Base-by-base conservation (phyloP, 352 stramenopile genomes). In the Phytophthora syringae region DNA sequence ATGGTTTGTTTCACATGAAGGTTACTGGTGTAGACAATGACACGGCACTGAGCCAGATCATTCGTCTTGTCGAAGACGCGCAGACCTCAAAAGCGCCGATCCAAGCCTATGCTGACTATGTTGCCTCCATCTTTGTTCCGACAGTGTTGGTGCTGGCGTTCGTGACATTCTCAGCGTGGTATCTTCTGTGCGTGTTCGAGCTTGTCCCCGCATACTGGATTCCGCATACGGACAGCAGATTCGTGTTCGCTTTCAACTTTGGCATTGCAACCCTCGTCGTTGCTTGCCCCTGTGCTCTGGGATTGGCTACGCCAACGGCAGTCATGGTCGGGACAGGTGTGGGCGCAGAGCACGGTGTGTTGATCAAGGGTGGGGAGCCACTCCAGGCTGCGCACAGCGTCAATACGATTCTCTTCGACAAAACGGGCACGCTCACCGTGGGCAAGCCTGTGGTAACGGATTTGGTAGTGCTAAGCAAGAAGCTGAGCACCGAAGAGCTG, bases 271-370 rank as follows among this genome's bases (percentile, higher is more conserved):
- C 95, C 18, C 74, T 99, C 2, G 98, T 99, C 10, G 97, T 99
- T 51, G 97, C 97, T 37, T 99, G 98, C 78, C 98, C 98, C 0
- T 99, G 98, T 82, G 98, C 98, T 1, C 77, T 99, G 16, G 98
- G 98, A 3, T 74, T 99, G 21, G 98, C 98, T 6, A 99, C 98
- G 2, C 98, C 98, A 6, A 99, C 97, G 18, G 97, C 97, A 1
- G 93, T 99, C 11, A 99, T 99, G 96, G 96, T 99, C 11, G 98
- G 97, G 36, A 99, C 97, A 3, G 97, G 98, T 30, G 95, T 99
- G 11, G 97, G 97, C 22, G 98, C 98, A 7, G 82, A 89, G 32
- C 84, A 98, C 62, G 98, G 98, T 24, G 94, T 99, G 44, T 79
- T 99, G 20, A 99, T 99, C 80, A 99, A 99, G 76, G 97, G 98